Base-by-base conservation (phyloP, 139 green algal genomes). In the Picochlorum sp. region DNA sequence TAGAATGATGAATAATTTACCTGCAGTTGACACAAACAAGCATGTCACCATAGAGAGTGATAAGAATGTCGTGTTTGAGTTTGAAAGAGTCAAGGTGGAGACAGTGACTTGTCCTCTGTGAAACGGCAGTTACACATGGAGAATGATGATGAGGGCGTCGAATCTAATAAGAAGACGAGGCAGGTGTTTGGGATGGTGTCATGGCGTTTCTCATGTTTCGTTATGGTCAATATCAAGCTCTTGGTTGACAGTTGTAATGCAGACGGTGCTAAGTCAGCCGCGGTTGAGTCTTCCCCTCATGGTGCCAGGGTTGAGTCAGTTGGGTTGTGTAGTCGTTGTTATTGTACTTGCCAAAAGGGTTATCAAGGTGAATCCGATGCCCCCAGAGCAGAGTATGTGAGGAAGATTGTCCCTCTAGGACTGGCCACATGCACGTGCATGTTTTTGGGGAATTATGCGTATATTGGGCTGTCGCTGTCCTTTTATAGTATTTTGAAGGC, bases 401-500 rank as follows among this genome's bases (percentile, higher is more conserved):
- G 59, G 34, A 57, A 37, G 20, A 45, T 76, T 57, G 21, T 55
- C 14, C 73, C 65, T 21, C 30, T 79, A 7, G 59, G 56, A 2
- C 30, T 70, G 24, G 60, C 56, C 54, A 70, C 58, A 47, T 72
- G 54, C 16, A 62, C 47, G 23, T 75, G 65, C 7, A 49, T 80
- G 10, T 81, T 66, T 45, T 57, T 76, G 18, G 73, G 73, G 24
- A 80, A 80, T 41, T 58, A 49, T 15, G 71, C 73, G 6, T 80
- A 79, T 57, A 32, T 81, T 20, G 74, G 67, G 11, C 64, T 80
- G 11, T 76, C 73, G 1, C 59, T 80, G 14, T 57, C 73, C 8
- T 80, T 77, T 49, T 70, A 80, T 28, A 73, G 75, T 52, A 81
- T 80, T 30, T 32, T 80, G 11, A 80, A 80, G 38, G 70, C 73